Evolutionary conservation across 2,329 filamentous ascomycete species (phyloP).

Genomic region (Pseudogymnoascus sp.): DNA sequence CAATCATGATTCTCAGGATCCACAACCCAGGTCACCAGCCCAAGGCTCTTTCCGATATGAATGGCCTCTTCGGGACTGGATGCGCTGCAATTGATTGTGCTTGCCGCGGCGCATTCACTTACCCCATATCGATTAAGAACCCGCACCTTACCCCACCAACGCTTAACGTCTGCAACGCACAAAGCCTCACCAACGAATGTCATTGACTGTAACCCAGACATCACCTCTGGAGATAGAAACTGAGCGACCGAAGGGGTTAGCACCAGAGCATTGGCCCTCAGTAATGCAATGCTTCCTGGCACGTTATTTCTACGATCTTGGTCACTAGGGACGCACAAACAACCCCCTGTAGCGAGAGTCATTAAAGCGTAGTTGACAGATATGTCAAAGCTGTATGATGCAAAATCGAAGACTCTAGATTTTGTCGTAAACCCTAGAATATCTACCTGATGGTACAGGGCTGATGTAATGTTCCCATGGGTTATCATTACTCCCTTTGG

Average conservation of each 20-base stretch:
- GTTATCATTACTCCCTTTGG: slow-evolving; percentile 19
- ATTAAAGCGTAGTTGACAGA: slow-evolving; percentile 17
- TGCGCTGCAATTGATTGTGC: slow-evolving; percentile 15
- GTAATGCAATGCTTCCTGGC: slow-evolving; percentile 11
- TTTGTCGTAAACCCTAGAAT: background rate
- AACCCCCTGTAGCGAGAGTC: slow-evolving; percentile 15
- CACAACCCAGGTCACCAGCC: slow-evolving; percentile 11
- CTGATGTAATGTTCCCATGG: slow-evolving; percentile 13
- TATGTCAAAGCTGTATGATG: slow-evolving; percentile 18
- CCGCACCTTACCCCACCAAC: slow-evolving; percentile 29
- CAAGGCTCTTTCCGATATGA: slow-evolving; percentile 11
- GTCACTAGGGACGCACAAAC: slow-evolving; percentile 19
- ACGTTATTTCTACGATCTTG: slow-evolving; percentile 15
- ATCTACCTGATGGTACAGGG: background rate
- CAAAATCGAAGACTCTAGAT: slow-evolving; percentile 17
- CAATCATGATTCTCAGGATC: slow-evolving; percentile 8
- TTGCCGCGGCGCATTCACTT: slow-evolving; percentile 72
- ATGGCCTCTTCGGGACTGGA: slow-evolving; percentile 31
- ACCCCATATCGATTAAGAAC: slow-evolving; percentile 51
- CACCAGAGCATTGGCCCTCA: slow-evolving; percentile 14
- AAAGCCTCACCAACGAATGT: slow-evolving; percentile 85
- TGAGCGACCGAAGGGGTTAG: slow-evolving; percentile 33
- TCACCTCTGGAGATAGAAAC: slow-evolving; percentile 77
- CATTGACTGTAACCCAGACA: slow-evolving; percentile 60
- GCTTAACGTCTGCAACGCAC: slow-evolving; percentile 40